These are phyloP conservation scores for Colletotrichum scovillei DNA, from an alignment of 2,329 filamentous ascomycete genomes.

Conservation along the genomic window DNA sequence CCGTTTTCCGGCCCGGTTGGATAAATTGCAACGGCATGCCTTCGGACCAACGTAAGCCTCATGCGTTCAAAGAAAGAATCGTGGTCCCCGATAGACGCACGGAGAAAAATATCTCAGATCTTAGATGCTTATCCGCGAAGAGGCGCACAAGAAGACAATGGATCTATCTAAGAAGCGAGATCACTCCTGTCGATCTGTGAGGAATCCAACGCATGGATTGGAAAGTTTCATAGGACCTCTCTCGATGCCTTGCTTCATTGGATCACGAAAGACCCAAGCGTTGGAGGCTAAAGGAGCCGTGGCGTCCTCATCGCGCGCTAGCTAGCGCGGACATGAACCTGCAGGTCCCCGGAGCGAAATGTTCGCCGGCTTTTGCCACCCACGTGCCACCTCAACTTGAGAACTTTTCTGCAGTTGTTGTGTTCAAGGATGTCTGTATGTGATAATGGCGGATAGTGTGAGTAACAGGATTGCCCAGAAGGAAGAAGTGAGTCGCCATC, in stretches of 20 bases:
- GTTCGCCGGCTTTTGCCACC: background rate
- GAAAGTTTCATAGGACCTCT: background rate
- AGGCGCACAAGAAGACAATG: background rate
- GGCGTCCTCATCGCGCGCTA: background rate
- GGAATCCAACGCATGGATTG: background rate
- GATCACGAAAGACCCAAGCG: background rate
- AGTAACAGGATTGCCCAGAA: background rate
- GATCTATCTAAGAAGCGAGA: background rate
- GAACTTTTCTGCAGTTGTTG: background rate
- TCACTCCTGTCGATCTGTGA: conserved; percentile 10
- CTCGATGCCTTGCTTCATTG: conserved; percentile 2
- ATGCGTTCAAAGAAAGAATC: background rate
- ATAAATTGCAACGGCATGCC: conserved; percentile 15
- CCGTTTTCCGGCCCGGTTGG: background rate
- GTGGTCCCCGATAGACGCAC: background rate
- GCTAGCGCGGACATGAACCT: background rate
- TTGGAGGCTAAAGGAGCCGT: background rate
- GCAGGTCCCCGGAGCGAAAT: background rate
- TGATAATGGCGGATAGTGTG: background rate
- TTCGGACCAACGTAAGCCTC: background rate
- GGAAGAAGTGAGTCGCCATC: background rate
- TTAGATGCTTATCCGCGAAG: background rate
- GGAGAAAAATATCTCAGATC: background rate
- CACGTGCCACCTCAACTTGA: background rate
- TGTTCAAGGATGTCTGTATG: background rate